Conservation (phyloP, 805 yeast species). For the Candida odintsovae region DNA sequence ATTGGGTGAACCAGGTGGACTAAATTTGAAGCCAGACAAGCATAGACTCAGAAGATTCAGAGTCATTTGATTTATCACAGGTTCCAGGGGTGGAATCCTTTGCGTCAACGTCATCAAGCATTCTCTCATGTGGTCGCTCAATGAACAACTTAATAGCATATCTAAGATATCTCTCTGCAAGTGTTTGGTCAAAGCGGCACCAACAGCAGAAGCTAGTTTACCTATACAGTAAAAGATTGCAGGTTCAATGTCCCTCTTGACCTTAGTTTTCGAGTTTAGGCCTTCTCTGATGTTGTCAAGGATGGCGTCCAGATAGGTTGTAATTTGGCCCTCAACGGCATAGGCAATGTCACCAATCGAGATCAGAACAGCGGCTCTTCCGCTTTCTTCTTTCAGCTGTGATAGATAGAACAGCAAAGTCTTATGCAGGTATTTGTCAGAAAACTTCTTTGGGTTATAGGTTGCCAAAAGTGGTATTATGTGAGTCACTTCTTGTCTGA, state of each 20-base stretch:
- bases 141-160: conserved; percentile 73
- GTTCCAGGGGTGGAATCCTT: conserved; percentile 75
- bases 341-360: conserved; percentile 81
- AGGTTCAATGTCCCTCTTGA: conserved; percentile 70
- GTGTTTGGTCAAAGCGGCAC: conserved; percentile 89
- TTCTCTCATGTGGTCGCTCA: conserved; percentile 77
- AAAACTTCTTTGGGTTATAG: conserved; percentile 70
- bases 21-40: conserved; percentile 74
- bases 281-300: conserved; percentile 80
- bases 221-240: conserved; percentile 88
- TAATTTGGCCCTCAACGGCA: conserved; percentile 74
- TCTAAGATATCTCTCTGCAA: conserved; percentile 76
- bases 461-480: conserved; percentile 80
- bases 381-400: conserved; percentile 71
- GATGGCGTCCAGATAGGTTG: conserved; percentile 84
- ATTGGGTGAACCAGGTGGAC: conserved; percentile 82
- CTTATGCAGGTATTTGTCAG: conserved; percentile 73
- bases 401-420: conserved; percentile 72
- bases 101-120: conserved; percentile 62
- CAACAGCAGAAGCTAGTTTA: conserved; percentile 80
- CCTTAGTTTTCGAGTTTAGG: conserved; percentile 42
- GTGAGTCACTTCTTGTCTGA: conserved; percentile 79
- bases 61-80: conserved; percentile 63
- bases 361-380: conserved; percentile 66
- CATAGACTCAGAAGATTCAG: conserved; percentile 68